Base-by-base conservation (phyloP, 176 grass and related monocot genomes). In the Elaeis guineensis region DNA sequence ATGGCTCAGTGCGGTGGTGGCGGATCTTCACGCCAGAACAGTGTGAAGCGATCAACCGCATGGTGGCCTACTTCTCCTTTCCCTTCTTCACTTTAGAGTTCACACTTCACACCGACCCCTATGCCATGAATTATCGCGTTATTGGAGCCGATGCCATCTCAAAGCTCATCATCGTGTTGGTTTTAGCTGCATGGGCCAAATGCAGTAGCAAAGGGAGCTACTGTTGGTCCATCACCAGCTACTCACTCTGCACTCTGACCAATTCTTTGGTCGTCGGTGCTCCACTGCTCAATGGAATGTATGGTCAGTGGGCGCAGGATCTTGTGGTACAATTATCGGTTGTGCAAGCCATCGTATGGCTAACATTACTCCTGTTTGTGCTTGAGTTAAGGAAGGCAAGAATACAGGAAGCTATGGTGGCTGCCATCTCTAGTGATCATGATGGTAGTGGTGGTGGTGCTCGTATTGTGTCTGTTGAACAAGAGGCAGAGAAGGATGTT, bases 61-160 rank as follows among this genome's bases (percentile, higher is more conserved):
- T 96, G 21, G 92, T 96, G 0, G 53, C 75, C 54, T 90, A 74
- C 75, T 87, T 96, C 87, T 54, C 80, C 66, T 25, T 96, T 5
- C 92, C 92, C 35, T 90, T 90, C 81, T 90, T 96, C 75, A 72
- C 78, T 69, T 96, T 90, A 50, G 83, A 87, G 56, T 96, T 96
- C 80, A 80, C 83, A 22, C 4, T 71, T 52, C 83, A 75, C 76
- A 72, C 80, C 54, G 66, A 96, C 65, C 86, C 92, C 30, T 90
- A 70, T 71, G 56, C 83, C 26, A 80, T 90, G 68, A 88, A 71
- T 72, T 82, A 75, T 71, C 69, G 83, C 63, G 72, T 88, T 57
- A 72, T 96, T 16, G 78, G 78, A 6, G 86, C 92, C 21, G 87
- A 96, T 73, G 87, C 80, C 2, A 18, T 90, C 15, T 57, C 92